These are phyloP conservation scores for Pseudogymnoascus sp. DNA, from an alignment of 2,329 filamentous ascomycete species.

Conservation along the genomic window DNA sequence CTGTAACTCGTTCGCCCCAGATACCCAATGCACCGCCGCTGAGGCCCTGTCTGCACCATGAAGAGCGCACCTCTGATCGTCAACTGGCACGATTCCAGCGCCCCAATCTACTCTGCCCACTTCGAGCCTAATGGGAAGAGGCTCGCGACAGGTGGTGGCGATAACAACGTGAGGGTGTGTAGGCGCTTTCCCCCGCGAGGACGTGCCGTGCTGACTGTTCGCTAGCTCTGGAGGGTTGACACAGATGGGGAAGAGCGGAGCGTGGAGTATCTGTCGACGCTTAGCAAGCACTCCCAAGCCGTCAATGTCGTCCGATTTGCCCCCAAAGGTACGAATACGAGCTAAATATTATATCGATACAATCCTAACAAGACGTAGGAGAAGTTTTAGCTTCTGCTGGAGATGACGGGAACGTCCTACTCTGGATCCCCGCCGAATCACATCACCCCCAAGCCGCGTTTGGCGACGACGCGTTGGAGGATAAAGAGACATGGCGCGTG, in stretches of 20 bases:
- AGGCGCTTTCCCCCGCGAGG: neutral
- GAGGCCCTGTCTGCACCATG: constrained; percentile 48
- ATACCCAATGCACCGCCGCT: neutral
- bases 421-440: constrained; percentile 86
- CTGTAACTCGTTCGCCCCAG: neutral
- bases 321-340: constrained; percentile 62
- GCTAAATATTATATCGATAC: neutral
- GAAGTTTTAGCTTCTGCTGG: constrained; percentile 91
- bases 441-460: constrained; percentile 55
- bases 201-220: constrained; percentile 30
- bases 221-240: constrained; percentile 84
- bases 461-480: constrained; percentile 77
- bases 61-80: constrained; percentile 94
- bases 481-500: constrained; percentile 93
- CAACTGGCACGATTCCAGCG: constrained; percentile 97
- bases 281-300: constrained; percentile 89
- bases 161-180: constrained; percentile 87
- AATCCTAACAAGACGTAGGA: constrained; percentile 42
- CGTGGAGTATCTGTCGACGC: constrained; percentile 83
- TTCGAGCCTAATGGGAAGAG: constrained; percentile 90
- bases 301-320: constrained; percentile 97
- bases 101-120: constrained; percentile 93
- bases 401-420: constrained; percentile 92
- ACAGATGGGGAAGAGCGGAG: constrained; percentile 75
- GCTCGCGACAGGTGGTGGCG: constrained; percentile 87